phyloP scores from a whole-genome alignment of 768 basidiomycete genomes.

The Tylopilus sp. region DNA sequence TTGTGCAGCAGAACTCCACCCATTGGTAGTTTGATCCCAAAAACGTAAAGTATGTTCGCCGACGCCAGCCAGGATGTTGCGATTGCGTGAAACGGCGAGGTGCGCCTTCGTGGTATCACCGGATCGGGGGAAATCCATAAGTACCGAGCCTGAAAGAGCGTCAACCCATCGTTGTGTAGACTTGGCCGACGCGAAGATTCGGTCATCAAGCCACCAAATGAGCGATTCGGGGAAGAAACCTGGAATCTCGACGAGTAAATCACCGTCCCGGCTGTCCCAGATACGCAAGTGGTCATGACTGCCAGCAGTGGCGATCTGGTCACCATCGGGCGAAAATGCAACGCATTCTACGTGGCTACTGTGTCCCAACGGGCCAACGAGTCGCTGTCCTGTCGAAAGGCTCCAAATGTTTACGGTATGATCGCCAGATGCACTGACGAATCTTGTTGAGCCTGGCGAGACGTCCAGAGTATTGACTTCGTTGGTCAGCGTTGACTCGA shows the following conservation, averaged over 20 bases:
- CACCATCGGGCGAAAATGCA: constrained; percentile 15
- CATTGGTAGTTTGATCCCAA: constrained; percentile 7
- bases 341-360: constrained; percentile 6
- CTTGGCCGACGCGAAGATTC: constrained; percentile 9
- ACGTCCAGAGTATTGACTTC: constrained; percentile 11
- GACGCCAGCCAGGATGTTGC: constrained; percentile 1
- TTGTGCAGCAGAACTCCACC: neutral
- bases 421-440: constrained; percentile 11
- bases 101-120: neutral
- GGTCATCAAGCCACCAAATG: constrained; percentile 16
- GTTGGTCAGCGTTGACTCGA: neutral
- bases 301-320: constrained; percentile 11
- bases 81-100: constrained; percentile 12
- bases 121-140: constrained; percentile 8
- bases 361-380: constrained; percentile 14
- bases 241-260: neutral
- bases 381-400: constrained; percentile 7
- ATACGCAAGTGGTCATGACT: constrained; percentile 7
- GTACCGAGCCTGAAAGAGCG: constrained; percentile 1
- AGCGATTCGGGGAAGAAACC: constrained; percentile 11
- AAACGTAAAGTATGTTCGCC: constrained; percentile 2
- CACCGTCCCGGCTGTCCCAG: constrained; percentile 11
- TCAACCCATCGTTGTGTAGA: constrained; percentile 13
- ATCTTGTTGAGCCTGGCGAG: constrained; percentile 15
- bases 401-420: constrained; percentile 7